Conservation (phyloP, 352 stramenopile genomes). For the Phytopythium litorale region DNA sequence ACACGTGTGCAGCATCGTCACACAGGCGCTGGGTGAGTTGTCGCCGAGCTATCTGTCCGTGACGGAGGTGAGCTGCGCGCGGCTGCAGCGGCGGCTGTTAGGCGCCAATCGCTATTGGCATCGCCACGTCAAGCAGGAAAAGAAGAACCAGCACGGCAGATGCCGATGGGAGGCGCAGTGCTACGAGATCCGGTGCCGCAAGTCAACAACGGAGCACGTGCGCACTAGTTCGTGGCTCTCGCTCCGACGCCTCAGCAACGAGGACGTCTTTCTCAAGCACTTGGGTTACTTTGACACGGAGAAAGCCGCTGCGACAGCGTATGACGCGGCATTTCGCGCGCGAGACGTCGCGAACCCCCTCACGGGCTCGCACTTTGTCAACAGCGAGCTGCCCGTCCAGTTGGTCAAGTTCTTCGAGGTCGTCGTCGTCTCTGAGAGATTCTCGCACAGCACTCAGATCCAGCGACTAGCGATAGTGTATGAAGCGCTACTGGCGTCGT, state of each 20-base stretch:
- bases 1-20: conserved; percentile 14
- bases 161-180: conserved; percentile 59
- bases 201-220: conserved; percentile 25
- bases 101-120: conserved; percentile 70
- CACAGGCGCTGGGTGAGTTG: conserved; percentile 12
- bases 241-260: conserved; percentile 25
- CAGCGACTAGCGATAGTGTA: conserved; percentile 52
- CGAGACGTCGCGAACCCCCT: conserved; percentile 42
- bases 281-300: conserved; percentile 64
- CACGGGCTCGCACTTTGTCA: conserved; percentile 16
- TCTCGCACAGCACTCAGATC: conserved; percentile 37
- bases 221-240: conserved; percentile 28
- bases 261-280: conserved; percentile 44
- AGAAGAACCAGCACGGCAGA: conserved; percentile 25
- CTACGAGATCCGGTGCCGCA: conserved; percentile 48
- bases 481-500: conserved; percentile 16
- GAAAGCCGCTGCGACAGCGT: conserved; percentile 31
- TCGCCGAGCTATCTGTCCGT: conserved; percentile 17
- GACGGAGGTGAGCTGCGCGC: conserved; percentile 45
- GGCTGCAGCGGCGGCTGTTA: conserved; percentile 56
- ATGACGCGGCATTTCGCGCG: conserved; percentile 29
- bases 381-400: conserved; percentile 24
- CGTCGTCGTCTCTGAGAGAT: conserved; percentile 43
- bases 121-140: conserved; percentile 61
- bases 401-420: conserved; percentile 44